phyloP scores from a whole-genome alignment of 75 land plant genomes.

The Ceratopteris richardii region DNA sequence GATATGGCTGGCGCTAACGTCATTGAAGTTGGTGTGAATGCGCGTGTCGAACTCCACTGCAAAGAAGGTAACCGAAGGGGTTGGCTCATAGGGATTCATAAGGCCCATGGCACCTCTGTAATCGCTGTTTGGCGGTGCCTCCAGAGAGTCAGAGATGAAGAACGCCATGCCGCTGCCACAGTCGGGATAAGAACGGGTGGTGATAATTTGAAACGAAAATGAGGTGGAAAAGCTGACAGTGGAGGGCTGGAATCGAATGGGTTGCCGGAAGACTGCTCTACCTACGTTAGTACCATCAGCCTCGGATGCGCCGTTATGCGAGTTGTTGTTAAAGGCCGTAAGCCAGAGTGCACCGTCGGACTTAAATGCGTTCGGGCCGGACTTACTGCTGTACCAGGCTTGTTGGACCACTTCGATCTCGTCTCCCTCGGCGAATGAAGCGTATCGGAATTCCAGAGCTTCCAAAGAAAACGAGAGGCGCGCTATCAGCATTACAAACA shows the following conservation, averaged over 20 bases:
- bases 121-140: not conserved
- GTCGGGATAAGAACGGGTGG: not conserved
- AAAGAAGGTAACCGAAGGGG: not conserved
- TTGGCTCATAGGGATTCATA: not conserved
- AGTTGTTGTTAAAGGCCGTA: not conserved
- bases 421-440: too few species aligned
- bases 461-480: too few species aligned
- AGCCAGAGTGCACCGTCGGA: not conserved
- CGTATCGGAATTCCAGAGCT: too few species aligned
- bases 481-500: too few species aligned
- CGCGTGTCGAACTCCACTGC: slow-evolving; percentile 4
- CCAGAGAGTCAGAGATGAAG: not conserved
- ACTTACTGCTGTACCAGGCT: not conserved
- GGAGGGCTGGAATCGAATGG: not conserved
- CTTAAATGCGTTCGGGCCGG: not conserved
- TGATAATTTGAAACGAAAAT: slow-evolving; percentile 4
- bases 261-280: not conserved
- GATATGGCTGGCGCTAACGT: slow-evolving; percentile 4
- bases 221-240: not conserved
- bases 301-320: not conserved
- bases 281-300: not conserved
- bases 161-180: slow-evolving; percentile 7
- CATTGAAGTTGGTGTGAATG: not conserved
- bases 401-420: not conserved
- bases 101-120: not conserved